Base-by-base conservation (phyloP, 225 moss, liverwort and hornwort species). In the Thuidium tamariscinum region DNA sequence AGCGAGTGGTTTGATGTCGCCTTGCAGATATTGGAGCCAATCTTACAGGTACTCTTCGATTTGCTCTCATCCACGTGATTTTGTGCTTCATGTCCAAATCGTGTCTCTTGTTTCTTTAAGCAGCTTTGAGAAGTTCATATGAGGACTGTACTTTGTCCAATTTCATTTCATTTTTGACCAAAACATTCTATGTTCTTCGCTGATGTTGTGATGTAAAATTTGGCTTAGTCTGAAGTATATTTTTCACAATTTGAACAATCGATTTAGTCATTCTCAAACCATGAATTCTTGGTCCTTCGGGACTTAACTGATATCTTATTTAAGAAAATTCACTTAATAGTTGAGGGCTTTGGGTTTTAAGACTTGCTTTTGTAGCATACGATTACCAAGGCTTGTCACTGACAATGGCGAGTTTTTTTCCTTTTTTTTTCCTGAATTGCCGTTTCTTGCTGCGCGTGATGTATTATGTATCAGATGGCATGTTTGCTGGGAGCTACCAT, bases 401-500 rank as follows among this genome's bases (percentile, higher is more conserved):
- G 68, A 52, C 54, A 79, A 49, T 67, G 46, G 52, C 39, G 54
- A 73, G 44, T 6, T 71, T 66, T 21, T 62, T 32, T 27, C 30
- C 59, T 19, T 39, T n/a, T n/a, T n/a, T n/a, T n/a, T 14, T 4
- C 21, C 46, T 62, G 72, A 79, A 39, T 62, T 21, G 61, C 29
- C 49, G 17, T 52, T 20, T 86, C 64, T 65, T 90, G 74, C 54
- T 78, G 54, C 32, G 41, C 15, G 34, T 89, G 83, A 76, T 83
- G 46, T 86, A 54, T 73, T 26, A 76, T 87, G 39, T 55, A 60
- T 80, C 90, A 97, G 98, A 99, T 95, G 95, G 97, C 84, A 97
- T 97, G 97, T 99, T 99, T 90, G 83, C 91, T 87, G 98, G 98
- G 74, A 88, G 89, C 65, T 99, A 99, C 91, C 94, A 97, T 88